Conservation (phyloP, 2,329 filamentous ascomycete species). For the Alternaria ventricosa region DNA sequence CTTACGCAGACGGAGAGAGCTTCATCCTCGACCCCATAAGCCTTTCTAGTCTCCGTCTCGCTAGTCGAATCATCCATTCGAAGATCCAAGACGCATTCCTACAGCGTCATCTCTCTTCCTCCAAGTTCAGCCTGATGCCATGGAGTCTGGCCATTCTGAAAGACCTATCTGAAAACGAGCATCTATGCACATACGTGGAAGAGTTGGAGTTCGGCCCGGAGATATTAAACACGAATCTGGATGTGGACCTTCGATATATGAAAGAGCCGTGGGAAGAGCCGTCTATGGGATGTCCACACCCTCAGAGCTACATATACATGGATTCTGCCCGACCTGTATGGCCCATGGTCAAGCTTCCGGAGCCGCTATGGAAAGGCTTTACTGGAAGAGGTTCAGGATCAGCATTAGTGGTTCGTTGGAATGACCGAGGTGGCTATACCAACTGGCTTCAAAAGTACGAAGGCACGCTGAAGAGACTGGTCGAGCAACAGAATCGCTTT, state of each 20-base stretch:
- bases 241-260: neutral
- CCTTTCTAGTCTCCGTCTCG: neutral
- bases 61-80: neutral
- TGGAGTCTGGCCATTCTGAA: neutral
- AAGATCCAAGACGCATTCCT: neutral
- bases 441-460: neutral
- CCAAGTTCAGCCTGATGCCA: neutral
- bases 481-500: neutral
- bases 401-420: neutral
- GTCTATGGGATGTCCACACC: neutral
- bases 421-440: neutral
- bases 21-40: neutral
- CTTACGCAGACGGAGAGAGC: neutral
- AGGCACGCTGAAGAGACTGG: neutral
- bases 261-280: neutral
- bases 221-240: neutral
- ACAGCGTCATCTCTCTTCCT: neutral
- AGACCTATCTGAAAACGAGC: neutral
- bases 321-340: neutral
- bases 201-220: neutral
- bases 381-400: neutral
- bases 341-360: neutral
- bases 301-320: neutral
- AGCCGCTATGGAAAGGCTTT: neutral
- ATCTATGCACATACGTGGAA: neutral